phyloP scores from a whole-genome alignment of 2,329 filamentous ascomycete genomes.

The Fusarium luffae region DNA sequence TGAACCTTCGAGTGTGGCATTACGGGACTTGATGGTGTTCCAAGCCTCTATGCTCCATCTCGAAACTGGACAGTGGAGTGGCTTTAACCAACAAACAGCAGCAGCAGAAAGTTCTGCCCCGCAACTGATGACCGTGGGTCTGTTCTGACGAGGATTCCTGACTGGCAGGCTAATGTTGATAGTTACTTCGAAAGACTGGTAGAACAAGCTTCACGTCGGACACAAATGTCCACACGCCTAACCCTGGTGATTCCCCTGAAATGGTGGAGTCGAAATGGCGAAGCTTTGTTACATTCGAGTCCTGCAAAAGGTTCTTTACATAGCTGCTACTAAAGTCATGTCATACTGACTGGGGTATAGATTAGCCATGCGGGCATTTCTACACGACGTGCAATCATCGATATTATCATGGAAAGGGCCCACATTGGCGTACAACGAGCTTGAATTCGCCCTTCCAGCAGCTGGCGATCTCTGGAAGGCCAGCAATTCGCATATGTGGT shows the following conservation, averaged over 20 bases:
- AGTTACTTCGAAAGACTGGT: conserved; percentile 40
- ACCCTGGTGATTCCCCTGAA: conserved; percentile 26
- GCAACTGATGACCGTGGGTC: conserved; percentile 35
- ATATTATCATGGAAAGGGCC: conserved; percentile 38
- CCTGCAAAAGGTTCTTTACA: conserved; percentile 37
- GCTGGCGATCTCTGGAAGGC: conserved; percentile 41
- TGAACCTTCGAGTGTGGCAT: conserved; percentile 15
- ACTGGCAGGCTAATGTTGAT: conserved; percentile 8
- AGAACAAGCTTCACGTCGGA: conserved; percentile 38
- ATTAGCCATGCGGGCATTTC: conserved; percentile 38
- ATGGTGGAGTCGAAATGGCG: conserved; percentile 40
- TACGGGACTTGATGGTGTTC: conserved; percentile 36
- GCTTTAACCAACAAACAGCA: conserved; percentile 37
- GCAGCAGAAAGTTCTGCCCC: conserved; percentile 33
- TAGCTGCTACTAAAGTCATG: neutral
- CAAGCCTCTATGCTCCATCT: conserved; percentile 42
- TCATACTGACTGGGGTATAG: conserved; percentile 30
- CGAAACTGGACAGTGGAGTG: conserved; percentile 42
- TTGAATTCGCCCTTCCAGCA: conserved; percentile 36
- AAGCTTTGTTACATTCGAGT: conserved; percentile 34
- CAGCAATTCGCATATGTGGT: conserved; percentile 33
- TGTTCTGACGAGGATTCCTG: neutral
- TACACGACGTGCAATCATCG: conserved; percentile 42
- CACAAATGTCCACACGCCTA: conserved; percentile 24
- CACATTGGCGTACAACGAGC: conserved; percentile 40